These are phyloP conservation scores for Brassica hybrid DNA, from an alignment of 441 rosid genomes.

Conservation along the genomic window DNA sequence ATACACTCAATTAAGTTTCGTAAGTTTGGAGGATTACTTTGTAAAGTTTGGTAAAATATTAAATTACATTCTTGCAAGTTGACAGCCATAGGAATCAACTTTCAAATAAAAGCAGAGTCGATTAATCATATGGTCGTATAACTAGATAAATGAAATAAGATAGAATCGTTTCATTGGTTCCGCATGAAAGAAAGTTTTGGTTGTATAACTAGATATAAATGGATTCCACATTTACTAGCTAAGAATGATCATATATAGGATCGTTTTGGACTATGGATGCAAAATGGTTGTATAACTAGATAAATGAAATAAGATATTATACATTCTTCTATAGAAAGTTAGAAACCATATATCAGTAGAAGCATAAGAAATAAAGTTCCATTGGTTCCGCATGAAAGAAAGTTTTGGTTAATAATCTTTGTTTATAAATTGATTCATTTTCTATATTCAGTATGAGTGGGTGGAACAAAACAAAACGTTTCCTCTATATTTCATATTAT, in stretches of 20 bases:
- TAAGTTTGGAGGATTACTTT: constrained; percentile 1
- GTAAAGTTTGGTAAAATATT: neutral
- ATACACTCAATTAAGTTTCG: neutral
- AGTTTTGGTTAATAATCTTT: neutral
- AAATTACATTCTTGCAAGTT: constrained; percentile 8
- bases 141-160: no score
- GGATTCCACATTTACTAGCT: neutral
- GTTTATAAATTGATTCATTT: neutral
- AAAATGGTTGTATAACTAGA: neutral
- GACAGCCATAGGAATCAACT: neutral
- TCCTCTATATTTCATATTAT: neutral
- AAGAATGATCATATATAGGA: neutral
- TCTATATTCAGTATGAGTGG: neutral
- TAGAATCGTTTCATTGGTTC: no score
- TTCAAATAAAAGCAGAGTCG: neutral
- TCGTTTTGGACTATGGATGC: neutral
- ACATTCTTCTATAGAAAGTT: neutral
- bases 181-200: no score
- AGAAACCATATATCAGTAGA: neutral
- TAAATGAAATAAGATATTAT: neutral
- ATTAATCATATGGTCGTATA: neutral
- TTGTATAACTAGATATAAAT: no score
- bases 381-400: neutral
- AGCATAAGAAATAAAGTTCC: neutral
- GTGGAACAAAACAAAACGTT: neutral